Evolutionary conservation across 345 rosid genomes (phyloP).

Genomic region (Alliaria petiolata): DNA sequence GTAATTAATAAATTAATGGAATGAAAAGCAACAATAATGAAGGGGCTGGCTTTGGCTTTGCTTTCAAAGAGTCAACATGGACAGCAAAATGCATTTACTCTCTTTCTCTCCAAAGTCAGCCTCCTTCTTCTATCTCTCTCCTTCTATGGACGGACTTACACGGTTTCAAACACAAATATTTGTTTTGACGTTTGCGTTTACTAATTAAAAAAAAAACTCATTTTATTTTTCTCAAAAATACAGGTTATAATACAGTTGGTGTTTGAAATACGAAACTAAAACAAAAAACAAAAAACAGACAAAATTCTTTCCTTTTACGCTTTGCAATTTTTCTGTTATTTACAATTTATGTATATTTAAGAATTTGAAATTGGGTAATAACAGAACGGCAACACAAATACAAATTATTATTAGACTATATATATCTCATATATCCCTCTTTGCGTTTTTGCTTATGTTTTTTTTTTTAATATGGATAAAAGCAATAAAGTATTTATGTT

Average conservation of each 20-base stretch:
- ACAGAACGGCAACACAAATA: neutral
- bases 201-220: neutral
- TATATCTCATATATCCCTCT: neutral
- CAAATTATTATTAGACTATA: neutral
- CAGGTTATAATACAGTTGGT: neutral
- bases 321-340: neutral
- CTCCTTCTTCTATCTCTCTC: constrained; percentile 20
- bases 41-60: constrained; percentile 29
- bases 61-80: constrained; percentile 59
- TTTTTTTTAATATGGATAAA: too few species aligned
- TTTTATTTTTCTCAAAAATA: neutral
- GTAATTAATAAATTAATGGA: constrained; percentile 24
- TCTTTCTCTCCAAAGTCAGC: constrained; percentile 52
- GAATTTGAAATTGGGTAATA: neutral
- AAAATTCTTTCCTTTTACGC: neutral
- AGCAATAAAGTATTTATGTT: neutral
- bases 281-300: neutral
- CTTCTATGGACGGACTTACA: constrained; percentile 16
- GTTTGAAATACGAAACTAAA: neutral
- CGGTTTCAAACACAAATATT: constrained; percentile 21
- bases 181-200: constrained; percentile 10
- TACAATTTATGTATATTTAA: neutral
- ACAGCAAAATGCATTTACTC: constrained; percentile 72
- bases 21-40: constrained; percentile 35
- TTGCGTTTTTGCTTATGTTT: neutral